Percentiles rank a stretch among this genome's conserved stretches.
These are phyloP conservation scores for Rhizopogon parksii DNA, from an alignment of 1,284 basidiomycete species.

Conservation along the genomic window DNA sequence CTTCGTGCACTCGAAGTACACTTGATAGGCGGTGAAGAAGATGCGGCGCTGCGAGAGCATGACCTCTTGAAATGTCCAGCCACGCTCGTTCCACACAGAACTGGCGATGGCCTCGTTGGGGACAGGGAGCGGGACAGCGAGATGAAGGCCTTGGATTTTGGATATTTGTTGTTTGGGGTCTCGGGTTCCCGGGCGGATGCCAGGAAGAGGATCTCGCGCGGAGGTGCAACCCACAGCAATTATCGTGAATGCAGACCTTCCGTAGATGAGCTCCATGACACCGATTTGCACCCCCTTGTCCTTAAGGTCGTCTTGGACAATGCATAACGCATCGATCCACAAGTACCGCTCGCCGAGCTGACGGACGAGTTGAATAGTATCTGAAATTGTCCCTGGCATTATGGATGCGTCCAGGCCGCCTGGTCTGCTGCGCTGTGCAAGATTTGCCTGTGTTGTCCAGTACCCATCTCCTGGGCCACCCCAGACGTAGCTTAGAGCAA, in stretches of 20 bases:
- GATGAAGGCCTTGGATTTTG: slow-evolving; percentile 14
- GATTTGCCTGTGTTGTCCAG: neutral
- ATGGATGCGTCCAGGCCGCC: neutral
- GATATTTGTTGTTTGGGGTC: slow-evolving; percentile 8
- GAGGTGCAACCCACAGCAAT: neutral
- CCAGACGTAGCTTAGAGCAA: slow-evolving; percentile 12
- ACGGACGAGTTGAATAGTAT: slow-evolving; percentile 15
- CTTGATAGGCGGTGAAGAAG: slow-evolving; percentile 15
- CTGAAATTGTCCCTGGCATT: slow-evolving; percentile 13
- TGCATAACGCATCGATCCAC: slow-evolving; percentile 22
- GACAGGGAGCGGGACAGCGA: slow-evolving; percentile 13
- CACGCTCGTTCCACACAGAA: slow-evolving; percentile 14
- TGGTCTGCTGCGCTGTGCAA: neutral
- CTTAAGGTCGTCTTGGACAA: slow-evolving; percentile 14
- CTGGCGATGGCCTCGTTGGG: slow-evolving; percentile 2
- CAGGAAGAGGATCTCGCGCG: slow-evolving; percentile 7
- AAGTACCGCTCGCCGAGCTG: slow-evolving; percentile 20
- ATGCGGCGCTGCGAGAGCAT: slow-evolving; percentile 15
- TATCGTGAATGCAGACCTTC: neutral
- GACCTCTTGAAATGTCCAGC: slow-evolving; percentile 19
- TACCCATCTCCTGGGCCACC: slow-evolving; percentile 4
- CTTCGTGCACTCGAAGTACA: slow-evolving; percentile 16
- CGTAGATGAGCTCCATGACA: slow-evolving; percentile 4
- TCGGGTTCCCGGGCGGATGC: slow-evolving; percentile 6
- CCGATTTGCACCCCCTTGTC: slow-evolving; percentile 2